Percentiles rank a stretch among this genome's conserved stretches.
Evolutionary conservation across 495 filamentous ascomycete genomes (phyloP).

Genomic region (Chaetomium fimeti): DNA sequence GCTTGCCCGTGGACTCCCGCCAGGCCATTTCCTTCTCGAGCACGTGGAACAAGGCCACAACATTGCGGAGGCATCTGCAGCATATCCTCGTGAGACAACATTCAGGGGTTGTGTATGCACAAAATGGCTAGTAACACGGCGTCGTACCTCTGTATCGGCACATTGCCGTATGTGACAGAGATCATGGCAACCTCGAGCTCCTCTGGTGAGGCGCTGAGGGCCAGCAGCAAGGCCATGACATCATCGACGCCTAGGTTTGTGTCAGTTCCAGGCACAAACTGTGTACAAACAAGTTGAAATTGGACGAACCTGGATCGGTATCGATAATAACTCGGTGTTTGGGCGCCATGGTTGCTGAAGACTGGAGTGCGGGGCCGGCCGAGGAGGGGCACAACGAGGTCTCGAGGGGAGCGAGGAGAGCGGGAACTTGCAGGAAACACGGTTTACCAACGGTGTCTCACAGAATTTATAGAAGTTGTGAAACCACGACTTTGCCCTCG

Average conservation of each 20-base stretch:
- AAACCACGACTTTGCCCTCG: background rate
- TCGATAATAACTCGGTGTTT: conserved; percentile 85
- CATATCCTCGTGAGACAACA: conserved; percentile 17
- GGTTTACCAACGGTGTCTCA: background rate
- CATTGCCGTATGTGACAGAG: conserved; percentile 90
- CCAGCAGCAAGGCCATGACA: conserved; percentile 77
- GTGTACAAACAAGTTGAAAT: background rate
- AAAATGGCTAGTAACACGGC: background rate
- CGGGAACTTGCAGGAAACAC: background rate
- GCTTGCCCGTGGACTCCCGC: conserved; percentile 64
- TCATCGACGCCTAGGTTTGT: conserved; percentile 75
- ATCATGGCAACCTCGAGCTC: conserved; percentile 88
- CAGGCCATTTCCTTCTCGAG: conserved; percentile 87
- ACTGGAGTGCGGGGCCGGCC: conserved; percentile 16
- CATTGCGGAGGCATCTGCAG: conserved; percentile 79
- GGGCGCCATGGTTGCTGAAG: conserved; percentile 47
- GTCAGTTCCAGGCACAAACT: conserved; percentile 9
- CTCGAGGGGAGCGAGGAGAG: background rate
- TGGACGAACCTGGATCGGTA: conserved; percentile 70
- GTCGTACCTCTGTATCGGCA: conserved; percentile 68
- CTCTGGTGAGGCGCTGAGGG: conserved; percentile 75
- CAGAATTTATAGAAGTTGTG: background rate
- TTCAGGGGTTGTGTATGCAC: background rate
- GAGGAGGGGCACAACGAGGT: conserved; percentile 14
- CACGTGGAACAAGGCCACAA: conserved; percentile 86